Conservation (phyloP, 2,329 filamentous ascomycete species). For the Didymella pomorum region DNA sequence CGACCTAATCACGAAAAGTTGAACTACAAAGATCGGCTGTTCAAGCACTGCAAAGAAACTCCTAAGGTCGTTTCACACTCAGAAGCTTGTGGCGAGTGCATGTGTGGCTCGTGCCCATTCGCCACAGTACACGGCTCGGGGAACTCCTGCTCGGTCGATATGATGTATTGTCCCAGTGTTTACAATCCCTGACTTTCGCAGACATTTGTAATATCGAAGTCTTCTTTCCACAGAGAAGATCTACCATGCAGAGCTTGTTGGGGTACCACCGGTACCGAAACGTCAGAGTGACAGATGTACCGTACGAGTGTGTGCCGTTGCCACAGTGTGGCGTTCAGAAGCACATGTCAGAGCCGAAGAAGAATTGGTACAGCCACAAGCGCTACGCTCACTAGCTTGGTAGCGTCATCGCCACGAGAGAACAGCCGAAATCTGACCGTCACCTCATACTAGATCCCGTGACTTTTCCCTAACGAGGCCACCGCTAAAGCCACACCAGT, state of each 20-base stretch:
- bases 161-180: constrained; percentile 1
- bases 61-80: neutral
- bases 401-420: neutral
- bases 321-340: constrained; percentile 3
- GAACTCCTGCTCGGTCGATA: neutral
- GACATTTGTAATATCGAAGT: neutral
- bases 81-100: constrained; percentile 20
- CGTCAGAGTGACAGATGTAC: neutral
- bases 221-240: constrained; percentile 1
- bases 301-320: neutral
- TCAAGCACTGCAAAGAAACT: constrained; percentile 3
- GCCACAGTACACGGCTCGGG: constrained; percentile 25
- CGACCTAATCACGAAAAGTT: constrained; percentile 9
- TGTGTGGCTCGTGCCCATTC: constrained; percentile 11
- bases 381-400: neutral
- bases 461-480: constrained; percentile 2
- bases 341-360: constrained; percentile 8
- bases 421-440: neutral
- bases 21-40: constrained; percentile 15
- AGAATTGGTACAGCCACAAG: constrained; percentile 9
- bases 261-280: constrained; percentile 2
- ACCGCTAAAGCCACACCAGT: constrained; percentile 5
- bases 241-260: neutral
- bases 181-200: constrained; percentile 3
- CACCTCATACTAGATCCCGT: constrained; percentile 3